These are phyloP conservation scores for Monilinia vaccinii-corymbosi DNA, from an alignment of 2,329 filamentous ascomycete species.

Conservation along the genomic window DNA sequence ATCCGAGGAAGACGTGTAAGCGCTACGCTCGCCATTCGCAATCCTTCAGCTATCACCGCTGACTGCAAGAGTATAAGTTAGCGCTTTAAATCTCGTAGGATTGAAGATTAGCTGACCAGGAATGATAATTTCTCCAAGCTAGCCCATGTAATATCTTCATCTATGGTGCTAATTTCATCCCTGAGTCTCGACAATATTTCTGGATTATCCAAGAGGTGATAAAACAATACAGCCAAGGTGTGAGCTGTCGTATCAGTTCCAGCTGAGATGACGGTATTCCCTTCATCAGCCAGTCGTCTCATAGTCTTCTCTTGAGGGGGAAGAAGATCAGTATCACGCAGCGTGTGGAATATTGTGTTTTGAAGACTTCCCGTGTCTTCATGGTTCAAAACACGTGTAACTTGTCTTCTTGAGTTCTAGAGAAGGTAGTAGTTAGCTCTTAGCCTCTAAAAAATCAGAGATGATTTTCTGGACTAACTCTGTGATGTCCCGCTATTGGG, in stretches of 20 bases:
- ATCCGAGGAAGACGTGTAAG: constrained; percentile 26
- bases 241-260: constrained; percentile 33
- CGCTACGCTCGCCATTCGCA: constrained; percentile 9
- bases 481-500: constrained; percentile 3
- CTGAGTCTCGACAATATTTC: constrained; percentile 26
- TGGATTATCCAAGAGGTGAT: constrained; percentile 31
- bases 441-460: constrained; percentile 18
- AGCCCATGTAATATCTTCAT: not conserved
- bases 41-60: not conserved
- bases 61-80: not conserved
- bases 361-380: not conserved
- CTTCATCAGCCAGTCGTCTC: constrained; percentile 29
- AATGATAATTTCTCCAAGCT: constrained; percentile 1
- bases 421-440: constrained; percentile 31
- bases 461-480: not conserved
- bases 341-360: constrained; percentile 24
- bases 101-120: not conserved
- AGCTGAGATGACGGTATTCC: constrained; percentile 26
- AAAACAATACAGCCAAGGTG: constrained; percentile 30
- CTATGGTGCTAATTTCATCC: constrained; percentile 24
- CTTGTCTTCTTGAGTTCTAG: constrained; percentile 16
- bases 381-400: constrained; percentile 9
- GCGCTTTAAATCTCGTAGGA: not conserved
- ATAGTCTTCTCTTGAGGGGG: constrained; percentile 30
- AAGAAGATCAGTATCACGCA: constrained; percentile 23